phyloP scores from a whole-genome alignment of 2,329 filamentous ascomycete species.

The Stagonosporopsis vannaccii region DNA sequence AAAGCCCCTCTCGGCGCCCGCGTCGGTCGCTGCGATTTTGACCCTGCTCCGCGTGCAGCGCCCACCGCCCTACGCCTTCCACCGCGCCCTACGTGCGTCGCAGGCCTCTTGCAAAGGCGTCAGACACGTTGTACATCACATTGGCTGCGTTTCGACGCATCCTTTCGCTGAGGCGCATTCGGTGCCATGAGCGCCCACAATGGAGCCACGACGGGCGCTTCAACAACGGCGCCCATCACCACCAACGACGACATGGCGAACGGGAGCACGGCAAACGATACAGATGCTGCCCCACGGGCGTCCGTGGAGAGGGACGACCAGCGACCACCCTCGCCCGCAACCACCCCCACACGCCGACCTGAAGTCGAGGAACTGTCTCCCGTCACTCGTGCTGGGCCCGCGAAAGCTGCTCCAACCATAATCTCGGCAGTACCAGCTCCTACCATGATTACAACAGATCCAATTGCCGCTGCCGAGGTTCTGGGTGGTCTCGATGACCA shows the following conservation, averaged over 20 bases:
- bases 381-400: slow-evolving; percentile 21
- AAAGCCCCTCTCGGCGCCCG: slow-evolving; percentile 31
- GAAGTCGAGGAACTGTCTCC: slow-evolving; percentile 27
- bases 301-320: slow-evolving; percentile 9
- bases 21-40: slow-evolving; percentile 33
- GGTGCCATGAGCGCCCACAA: slow-evolving; percentile 39
- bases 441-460: slow-evolving; percentile 24
- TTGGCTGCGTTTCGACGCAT: slow-evolving; percentile 38
- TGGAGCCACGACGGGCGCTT: slow-evolving; percentile 45
- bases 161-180: slow-evolving; percentile 47
- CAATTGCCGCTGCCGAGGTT: slow-evolving; percentile 20
- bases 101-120: slow-evolving; percentile 16
- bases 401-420: slow-evolving; percentile 29
- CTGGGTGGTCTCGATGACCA: slow-evolving; percentile 54
- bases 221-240: slow-evolving; percentile 41
- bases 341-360: slow-evolving; percentile 52
- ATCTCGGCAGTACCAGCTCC: slow-evolving; percentile 36
- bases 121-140: slow-evolving; percentile 19
- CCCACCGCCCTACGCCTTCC: slow-evolving; percentile 22
- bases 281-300: not conserved
- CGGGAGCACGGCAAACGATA: not conserved
- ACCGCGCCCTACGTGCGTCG: slow-evolving; percentile 26
- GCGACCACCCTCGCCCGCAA: slow-evolving; percentile 47
- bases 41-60: slow-evolving; percentile 36
- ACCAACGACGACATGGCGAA: slow-evolving; percentile 19